Conservation (phyloP, 352 stramenopile species). For the Pythium aphanidermatum region DNA sequence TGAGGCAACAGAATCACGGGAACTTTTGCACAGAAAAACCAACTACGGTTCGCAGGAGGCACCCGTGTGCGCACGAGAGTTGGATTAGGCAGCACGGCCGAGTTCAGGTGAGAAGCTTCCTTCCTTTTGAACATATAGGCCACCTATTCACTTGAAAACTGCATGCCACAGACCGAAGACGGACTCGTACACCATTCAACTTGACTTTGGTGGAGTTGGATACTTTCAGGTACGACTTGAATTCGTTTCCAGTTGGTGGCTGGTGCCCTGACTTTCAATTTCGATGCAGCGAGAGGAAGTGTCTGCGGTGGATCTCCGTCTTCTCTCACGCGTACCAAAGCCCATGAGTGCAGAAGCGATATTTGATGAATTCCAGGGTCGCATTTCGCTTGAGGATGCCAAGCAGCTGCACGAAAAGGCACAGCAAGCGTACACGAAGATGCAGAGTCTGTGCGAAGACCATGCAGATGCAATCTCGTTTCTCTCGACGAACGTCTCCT, state of each 20-base stretch:
- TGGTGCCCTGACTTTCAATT: not conserved
- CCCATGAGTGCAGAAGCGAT: constrained; percentile 62
- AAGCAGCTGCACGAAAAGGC: constrained; percentile 40
- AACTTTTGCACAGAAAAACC: constrained; percentile 18
- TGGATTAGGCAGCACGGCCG: constrained; percentile 17
- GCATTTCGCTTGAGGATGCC: constrained; percentile 57
- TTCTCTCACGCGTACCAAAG: constrained; percentile 61
- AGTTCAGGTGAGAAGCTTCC: constrained; percentile 23
- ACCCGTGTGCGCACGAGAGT: constrained; percentile 35
- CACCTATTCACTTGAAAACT: not conserved
- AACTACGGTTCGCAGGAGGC: constrained; percentile 23
- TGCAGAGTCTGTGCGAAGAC: constrained; percentile 66
- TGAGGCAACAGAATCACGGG: not conserved
- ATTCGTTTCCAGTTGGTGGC: too few relatives aligned
- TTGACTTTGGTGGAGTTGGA: constrained; percentile 36
- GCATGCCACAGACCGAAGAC: constrained; percentile 11
- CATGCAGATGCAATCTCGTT: constrained; percentile 70
- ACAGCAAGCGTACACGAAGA: constrained; percentile 38
- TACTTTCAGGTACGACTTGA: constrained; percentile 31
- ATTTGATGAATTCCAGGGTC: constrained; percentile 57
- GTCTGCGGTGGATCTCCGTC: constrained; percentile 52
- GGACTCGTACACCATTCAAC: constrained; percentile 34
- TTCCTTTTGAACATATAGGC: not conserved
- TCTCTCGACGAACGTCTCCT: constrained; percentile 62
- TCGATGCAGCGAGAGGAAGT: constrained; percentile 29